Evolutionary conservation across 257 asterid genomes (phyloP).

Genomic region (Solanum pennellii): DNA sequence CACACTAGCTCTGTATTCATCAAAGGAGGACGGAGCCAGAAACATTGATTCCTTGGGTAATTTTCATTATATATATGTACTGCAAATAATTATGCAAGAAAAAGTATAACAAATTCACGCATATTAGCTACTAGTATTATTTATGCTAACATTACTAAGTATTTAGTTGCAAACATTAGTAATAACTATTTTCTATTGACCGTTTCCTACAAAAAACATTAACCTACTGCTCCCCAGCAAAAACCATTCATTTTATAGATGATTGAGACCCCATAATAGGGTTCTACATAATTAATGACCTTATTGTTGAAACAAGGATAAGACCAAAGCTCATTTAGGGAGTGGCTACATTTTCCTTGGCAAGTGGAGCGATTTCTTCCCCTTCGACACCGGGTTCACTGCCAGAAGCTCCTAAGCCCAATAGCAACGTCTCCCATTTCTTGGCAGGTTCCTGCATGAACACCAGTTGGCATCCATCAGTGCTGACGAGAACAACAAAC

Average conservation of each 20-base stretch:
- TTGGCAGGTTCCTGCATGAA: constrained; percentile 67
- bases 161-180: not conserved
- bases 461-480: not conserved
- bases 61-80: not conserved
- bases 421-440: constrained; percentile 67
- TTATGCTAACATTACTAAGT: not conserved
- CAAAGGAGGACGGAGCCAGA: not conserved
- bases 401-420: constrained; percentile 61
- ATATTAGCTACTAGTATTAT: not conserved
- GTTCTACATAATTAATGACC: not conserved
- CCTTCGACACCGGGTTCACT: constrained; percentile 63
- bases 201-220: not conserved
- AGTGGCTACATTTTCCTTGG: constrained; percentile 79
- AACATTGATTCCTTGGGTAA: not conserved
- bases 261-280: not conserved
- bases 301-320: not conserved
- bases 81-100: not conserved
- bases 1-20: not conserved
- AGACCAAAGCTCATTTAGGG: constrained; percentile 30
- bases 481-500: not conserved
- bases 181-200: not conserved
- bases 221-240: not conserved
- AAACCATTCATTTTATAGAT: not conserved
- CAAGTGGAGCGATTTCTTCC: constrained; percentile 76
- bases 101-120: not conserved